Evolutionary conservation across 1,284 basidiomycete genomes (phyloP).

Genomic region (Marasmius sp.): DNA sequence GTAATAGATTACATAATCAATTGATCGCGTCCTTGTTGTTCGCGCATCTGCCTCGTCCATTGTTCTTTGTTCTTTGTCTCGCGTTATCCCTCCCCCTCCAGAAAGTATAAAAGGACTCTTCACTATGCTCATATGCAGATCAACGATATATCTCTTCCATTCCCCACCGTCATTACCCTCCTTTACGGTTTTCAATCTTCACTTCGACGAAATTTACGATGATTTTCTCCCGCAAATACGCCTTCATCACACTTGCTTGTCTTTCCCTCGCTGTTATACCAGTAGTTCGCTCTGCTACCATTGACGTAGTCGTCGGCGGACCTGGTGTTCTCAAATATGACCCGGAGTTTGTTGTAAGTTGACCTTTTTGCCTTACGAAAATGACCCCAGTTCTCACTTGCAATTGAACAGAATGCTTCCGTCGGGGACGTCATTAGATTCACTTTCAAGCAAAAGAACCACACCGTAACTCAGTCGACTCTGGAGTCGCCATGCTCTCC

Average conservation of each 20-base stretch:
- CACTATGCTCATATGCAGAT: neutral
- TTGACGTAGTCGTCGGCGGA: slow-evolving; percentile 55
- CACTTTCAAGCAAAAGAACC: slow-evolving; percentile 60
- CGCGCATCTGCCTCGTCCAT: neutral
- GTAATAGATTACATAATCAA: neutral
- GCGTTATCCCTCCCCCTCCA: neutral
- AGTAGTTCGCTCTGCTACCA: slow-evolving; percentile 32
- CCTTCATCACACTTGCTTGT: slow-evolving; percentile 10
- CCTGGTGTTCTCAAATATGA: slow-evolving; percentile 40
- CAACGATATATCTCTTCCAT: neutral
- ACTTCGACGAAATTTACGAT: neutral
- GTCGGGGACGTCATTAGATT: slow-evolving; percentile 54
- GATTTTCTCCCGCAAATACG: slow-evolving; percentile 8
- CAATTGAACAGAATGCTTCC: slow-evolving; percentile 38
- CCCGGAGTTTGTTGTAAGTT: slow-evolving; percentile 48
- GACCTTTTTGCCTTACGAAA: neutral
- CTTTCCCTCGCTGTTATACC: slow-evolving; percentile 22
- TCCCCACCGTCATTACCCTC: neutral
- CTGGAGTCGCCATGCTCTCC: slow-evolving; percentile 49
- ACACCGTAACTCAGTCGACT: slow-evolving; percentile 62
- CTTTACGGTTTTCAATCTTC: neutral
- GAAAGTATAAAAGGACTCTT: neutral
- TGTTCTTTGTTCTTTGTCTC: neutral
- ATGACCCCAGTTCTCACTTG: neutral
- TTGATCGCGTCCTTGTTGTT: neutral